Evolutionary conservation across 805 yeast genomes (phyloP), one percentile per base, ranked within the genome.

Genomic region (Yamadazyma olivae): DNA sequence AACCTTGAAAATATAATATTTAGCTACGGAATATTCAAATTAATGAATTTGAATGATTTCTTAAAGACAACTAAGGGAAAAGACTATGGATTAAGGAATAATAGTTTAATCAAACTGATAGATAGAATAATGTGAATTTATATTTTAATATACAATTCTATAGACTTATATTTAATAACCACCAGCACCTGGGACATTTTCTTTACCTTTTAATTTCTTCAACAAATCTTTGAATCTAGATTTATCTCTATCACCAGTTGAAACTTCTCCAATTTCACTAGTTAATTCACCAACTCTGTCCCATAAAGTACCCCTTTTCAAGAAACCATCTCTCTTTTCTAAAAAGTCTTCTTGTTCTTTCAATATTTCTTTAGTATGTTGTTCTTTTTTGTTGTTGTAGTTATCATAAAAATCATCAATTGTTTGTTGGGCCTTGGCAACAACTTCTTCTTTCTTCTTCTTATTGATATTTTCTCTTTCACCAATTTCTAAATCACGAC

Each of bases 351-450:
- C 79, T 49, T 87, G 86, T 48, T 83, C 93, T 34, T 69, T 67
- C 55, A 71, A 70, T 9, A 85, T 81, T 40, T 74, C 72, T 41
- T 76, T 80, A 38, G 81, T 65, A 34, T 79, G 76, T 46, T 74
- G 74, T 35, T 87, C 91, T 60, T 80, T 83, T 67, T 90, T 90
- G 54, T 73, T 70, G 65, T 87, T 89, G 71, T 91, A 91, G 54
- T 81, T 82, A 50, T 87, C 95, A 61, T 91, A 91, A 60, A 91
- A 91, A 45, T 85, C 95, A 57, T 91, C 96, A 53, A 89, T 78
- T 36, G 88, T 81, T 56, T 80, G 79, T 53, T 78, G 77, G 7
- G 98, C 98, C 44, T 82, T 81, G 34, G 77, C 74, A 38, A 83
- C 75, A 40, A 88, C 72, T 41, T 80, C 87, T 20, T 67, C 67